Percentiles rank a stretch among this genome's conserved stretches.
Conservation (phyloP, 768 basidiomycete genomes). For the Boletus tylopilopsis region DNA sequence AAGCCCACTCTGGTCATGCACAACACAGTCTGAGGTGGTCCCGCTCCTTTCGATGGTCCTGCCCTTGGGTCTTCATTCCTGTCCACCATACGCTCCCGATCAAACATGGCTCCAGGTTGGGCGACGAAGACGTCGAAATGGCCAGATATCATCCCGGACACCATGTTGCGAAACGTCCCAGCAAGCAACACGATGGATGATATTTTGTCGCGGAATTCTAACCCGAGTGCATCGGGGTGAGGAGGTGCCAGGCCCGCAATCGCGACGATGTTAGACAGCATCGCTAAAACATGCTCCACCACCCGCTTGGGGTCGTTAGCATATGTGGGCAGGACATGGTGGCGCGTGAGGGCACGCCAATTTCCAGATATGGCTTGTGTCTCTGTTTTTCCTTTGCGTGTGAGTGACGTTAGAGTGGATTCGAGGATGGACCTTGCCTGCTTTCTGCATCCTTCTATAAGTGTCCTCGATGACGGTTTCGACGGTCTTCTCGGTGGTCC, state of each 20-base stretch:
- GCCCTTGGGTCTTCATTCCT: not conserved
- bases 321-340: not conserved
- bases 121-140: not conserved
- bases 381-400: not conserved
- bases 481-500: not conserved
- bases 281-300: not conserved
- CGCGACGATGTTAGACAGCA: not conserved
- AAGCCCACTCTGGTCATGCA: not conserved
- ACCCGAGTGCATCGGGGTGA: not conserved
- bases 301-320: not conserved
- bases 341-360: slow-evolving; percentile 9
- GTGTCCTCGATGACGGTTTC: not conserved
- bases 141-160: slow-evolving; percentile 1
- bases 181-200: not conserved
- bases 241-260: not conserved
- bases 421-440: not conserved
- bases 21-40: not conserved
- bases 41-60: not conserved
- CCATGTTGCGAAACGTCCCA: not conserved
- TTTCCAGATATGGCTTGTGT: not conserved
- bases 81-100: not conserved
- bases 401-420: not conserved
- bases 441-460: slow-evolving; percentile 1
- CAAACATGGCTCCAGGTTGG: not conserved
- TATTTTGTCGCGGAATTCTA: not conserved